These are phyloP conservation scores for Fraxinus pennsylvanica DNA, from an alignment of 257 asterid genomes.

Conservation along the genomic window DNA sequence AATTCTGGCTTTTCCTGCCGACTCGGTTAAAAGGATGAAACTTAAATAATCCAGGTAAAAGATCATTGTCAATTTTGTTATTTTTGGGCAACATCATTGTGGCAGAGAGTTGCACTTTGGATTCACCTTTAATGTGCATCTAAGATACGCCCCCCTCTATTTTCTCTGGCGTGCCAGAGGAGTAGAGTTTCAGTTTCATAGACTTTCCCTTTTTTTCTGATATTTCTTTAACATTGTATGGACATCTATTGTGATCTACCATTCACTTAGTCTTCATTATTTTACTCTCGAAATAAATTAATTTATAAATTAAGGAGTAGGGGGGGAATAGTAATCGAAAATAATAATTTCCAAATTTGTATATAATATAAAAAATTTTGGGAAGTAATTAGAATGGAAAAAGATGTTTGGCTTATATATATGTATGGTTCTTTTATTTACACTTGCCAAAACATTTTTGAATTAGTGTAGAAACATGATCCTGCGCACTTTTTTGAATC, in stretches of 20 bases:
- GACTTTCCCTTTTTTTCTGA: not conserved
- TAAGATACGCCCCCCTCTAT: not conserved
- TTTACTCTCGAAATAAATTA: not conserved
- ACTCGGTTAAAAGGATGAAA: slow-evolving; percentile 36
- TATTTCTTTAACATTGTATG: not conserved
- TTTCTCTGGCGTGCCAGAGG: not conserved
- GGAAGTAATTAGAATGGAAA: not conserved
- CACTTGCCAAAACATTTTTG: not conserved
- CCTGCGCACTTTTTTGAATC: not conserved
- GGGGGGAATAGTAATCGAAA: not conserved
- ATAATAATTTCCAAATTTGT: not conserved
- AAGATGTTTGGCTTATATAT: not conserved
- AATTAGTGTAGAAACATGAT: not conserved
- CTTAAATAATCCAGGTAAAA: slow-evolving; percentile 21
- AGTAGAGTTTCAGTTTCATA: not conserved
- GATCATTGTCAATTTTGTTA: not conserved
- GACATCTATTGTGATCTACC: not conserved
- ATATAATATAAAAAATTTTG: not conserved
- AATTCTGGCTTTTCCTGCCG: slow-evolving; percentile 60
- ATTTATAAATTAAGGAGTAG: not conserved
- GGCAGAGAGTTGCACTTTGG: not conserved
- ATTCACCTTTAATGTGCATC: slow-evolving; percentile 7
- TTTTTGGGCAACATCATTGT: not conserved
- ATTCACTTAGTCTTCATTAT: not conserved
- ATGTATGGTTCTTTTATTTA: not conserved